Evolutionary conservation across 2,329 filamentous ascomycete species (phyloP), one percentile per base, ranked within the genome.

Genomic region (Didymella lethalis): DNA sequence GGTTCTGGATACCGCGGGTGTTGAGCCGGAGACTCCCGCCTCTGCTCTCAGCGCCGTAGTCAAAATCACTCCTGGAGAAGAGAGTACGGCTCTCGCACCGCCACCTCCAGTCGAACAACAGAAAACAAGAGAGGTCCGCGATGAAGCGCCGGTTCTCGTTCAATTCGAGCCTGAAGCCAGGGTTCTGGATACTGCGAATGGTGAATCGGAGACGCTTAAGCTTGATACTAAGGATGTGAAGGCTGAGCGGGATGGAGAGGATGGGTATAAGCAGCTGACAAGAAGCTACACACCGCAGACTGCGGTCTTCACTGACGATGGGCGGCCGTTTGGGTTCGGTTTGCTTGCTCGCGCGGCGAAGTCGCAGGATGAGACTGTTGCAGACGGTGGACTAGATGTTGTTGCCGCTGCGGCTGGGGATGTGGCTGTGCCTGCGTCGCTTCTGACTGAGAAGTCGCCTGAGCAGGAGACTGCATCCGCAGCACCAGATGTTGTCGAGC

Each of bases 221-320:
- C 26, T 54, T 7, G 55, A 54, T 4, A 49, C 48, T 28, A 23
- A 23, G 23, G 44, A 29, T 23, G 25, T 23, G 16, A 36, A 43
- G 5, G 36, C 11, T 2, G 31, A 43, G 25, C 16, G 40, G 7
- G 46, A 25, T 11, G 52, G 51, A 4, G 48, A 47, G 5, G 41
- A 25, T 32, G 40, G 12, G 3, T 54, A 53, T 23, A 49, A 44
- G 18, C 7, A 25, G 16, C 50, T 54, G 11, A 45, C 46, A 1
- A 49, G 49, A 23, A 52, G 26, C 26, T 60, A 61, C 25, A 44
- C 49, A 12, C 63, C 63, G 4, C 59, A 55, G 14, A 64, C 57
- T 10, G 48, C 54, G 7, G 48, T 62, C 46, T 61, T 62, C 29
- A 53, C 53, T 4, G 62, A 62, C 14, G 45, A 61, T 38, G 57